Base-by-base conservation (phyloP, 176 grass and related monocot genomes). In the Leersia perrieri region DNA sequence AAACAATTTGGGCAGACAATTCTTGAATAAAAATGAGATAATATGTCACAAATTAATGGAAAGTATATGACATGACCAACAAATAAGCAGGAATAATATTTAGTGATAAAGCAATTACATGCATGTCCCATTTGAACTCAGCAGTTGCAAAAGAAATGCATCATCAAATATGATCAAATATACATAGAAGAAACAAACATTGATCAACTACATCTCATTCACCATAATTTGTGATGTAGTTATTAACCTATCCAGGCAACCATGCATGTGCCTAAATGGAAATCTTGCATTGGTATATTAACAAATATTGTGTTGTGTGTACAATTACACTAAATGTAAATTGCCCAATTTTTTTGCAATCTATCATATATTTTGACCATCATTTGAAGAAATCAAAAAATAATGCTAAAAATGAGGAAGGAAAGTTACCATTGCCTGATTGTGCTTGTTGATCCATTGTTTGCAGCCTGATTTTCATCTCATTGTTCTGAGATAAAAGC, bases 401-500 rank as follows among this genome's bases (percentile, higher is more conserved):
- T 47, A 47, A 15, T 47, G 3, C 2, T 16, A 47, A 47, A 47
- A 16, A 47, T 1, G 16, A 16, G 44, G 44, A 47, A 47, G 44
- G 44, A 18, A 18, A 47, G 14, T 47, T 91, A 91, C 89, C 89
- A 26, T 77, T 63, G 84, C 63, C 84, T 9, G 77, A 76, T 16
- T 91, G 75, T 39, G 85, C 70, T 67, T 77, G 76, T 33, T 91
- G 85, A 41, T 91, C 80, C 85, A 84, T 84, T 47, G 63, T 68
- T 65, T 87, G 80, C 42, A 91, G 62, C 34, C 76, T 85, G 27
- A 87, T 86, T 68, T 77, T 91, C 40, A 91, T 22, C 38, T 91
- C 89, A 47, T 87, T 84, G 64, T 91, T 91, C 47, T 87, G 80
- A 63, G 33, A 84, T 10, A 32, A 33, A 69, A 91, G 80, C 20